A percentile compares a stretch with the other conserved stretches of the same genome.
phyloP scores from a whole-genome alignment of 2,329 filamentous ascomycete species.

The Aspergillus carbonarius region DNA sequence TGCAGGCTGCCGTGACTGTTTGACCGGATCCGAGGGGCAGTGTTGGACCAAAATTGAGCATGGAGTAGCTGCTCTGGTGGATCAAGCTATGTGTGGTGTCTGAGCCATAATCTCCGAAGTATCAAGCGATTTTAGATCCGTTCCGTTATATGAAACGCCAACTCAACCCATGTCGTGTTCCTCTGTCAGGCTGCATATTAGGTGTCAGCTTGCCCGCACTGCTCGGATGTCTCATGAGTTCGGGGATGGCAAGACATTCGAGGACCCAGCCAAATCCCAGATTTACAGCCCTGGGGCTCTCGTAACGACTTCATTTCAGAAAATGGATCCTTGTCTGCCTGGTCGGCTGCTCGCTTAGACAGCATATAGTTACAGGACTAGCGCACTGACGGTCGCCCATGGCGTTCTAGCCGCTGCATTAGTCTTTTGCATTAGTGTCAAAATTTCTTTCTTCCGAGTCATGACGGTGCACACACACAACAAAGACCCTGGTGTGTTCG shows the following conservation, averaged over 20 bases:
- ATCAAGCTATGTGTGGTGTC: background rate
- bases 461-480: background rate
- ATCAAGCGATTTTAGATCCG: background rate
- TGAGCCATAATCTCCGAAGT: background rate
- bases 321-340: background rate
- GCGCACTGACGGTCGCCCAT: slow-evolving; percentile 5
- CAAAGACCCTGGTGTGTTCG: background rate
- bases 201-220: background rate
- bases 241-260: background rate
- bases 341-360: background rate
- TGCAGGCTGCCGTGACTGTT: background rate
- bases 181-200: background rate
- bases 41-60: background rate
- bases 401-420: background rate
- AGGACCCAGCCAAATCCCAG: background rate
- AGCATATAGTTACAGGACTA: background rate
- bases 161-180: background rate
- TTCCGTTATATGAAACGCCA: background rate
- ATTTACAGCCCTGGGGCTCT: background rate
- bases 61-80: background rate
- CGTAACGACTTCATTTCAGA: background rate
- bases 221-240: background rate
- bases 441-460: background rate
- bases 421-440: background rate
- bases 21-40: background rate